Evolutionary conservation across 805 yeast species (phyloP), one percentile per base, ranked within the genome.

Genomic region (Wickerhamiella sergipiensis): DNA sequence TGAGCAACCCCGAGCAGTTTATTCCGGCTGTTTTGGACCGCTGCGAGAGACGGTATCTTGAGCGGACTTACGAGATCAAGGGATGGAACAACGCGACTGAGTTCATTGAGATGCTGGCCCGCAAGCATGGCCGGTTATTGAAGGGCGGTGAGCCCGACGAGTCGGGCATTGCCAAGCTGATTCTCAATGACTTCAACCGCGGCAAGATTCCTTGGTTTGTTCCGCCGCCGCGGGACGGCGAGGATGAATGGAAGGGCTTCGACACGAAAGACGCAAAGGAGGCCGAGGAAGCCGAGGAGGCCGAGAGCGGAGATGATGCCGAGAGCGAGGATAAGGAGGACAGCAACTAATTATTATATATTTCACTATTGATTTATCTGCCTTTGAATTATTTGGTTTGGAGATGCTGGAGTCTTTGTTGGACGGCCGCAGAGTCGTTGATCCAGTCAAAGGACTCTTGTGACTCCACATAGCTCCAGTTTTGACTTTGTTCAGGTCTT

Each of bases 131-230:
- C 55, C 79, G 95, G 67, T 74, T 90, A 59, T 70, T 92, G 58
- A 90, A 90, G 68, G 98, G 98, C 53, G 98, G 97, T 57, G 98
- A 92, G 69, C 95, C 97, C 1, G 97, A 90, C 67, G 97, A 90
- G 68, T 74, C 82, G 57, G 94, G 95, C 61, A 87, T 90, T 51
- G 81, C 97, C 40, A 90, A 88, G 67, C 82, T 83, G 62, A 83
- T 90, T 29, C 76, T 90, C 66, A 87, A 87, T 60, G 98, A 90
- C 67, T 90, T 90, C 74, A 90, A 88, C 69, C 78, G 98, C 68
- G 98, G 98, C 55, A 86, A 87, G 63, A 90, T 90, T 50, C 98
- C 98, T 22, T 90, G 98, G 98, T 90, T 90, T 65, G 86, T 86
- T 31, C 80, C 92, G 24, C 98, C 98, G 26, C 97, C 97, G 43